Evolutionary conservation across 2,329 filamentous ascomycete species (phyloP), one percentile per base, ranked within the genome.

Genomic region (Hypoxylon sp.): DNA sequence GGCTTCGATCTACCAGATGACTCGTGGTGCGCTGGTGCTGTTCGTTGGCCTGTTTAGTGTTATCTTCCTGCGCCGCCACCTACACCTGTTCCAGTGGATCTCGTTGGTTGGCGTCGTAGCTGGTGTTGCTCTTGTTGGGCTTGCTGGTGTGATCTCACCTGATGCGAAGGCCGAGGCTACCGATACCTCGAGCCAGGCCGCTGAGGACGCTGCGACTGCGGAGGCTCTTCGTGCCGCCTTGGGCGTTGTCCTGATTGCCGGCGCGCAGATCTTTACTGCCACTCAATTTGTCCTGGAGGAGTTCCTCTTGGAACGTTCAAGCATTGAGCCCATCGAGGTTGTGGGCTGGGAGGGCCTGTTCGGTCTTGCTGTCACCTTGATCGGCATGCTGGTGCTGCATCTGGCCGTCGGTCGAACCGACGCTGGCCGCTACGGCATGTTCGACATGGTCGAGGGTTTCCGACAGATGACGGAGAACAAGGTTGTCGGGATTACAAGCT

Each of bases 1-100:
- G 11, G 93, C 95, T 1, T 96, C 92, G 64, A 97, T 99, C 74
- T 99, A 97, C 79, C 95, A 99, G 80, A 99, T 99, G 95, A 98
- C 94, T 1, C 85, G 95, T 62, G 95, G 95, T 7, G 95, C 95
- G 0, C 84, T 99, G 43, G 94, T 99, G 2, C 84, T 99, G 6
- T 99, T 99, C 72, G 95, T 99, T 19, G 95, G 95, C 0, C 81
- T 98, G 0, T 97, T 99, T 80, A 97, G 93, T 73, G 94, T 99
- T 26, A 73, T 97, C 11, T 98, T 99, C 77, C 82, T 99, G 59
- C 89, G 88, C 72, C 87, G 93, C 49, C 90, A 87, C 70, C 84
- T 99, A 32, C 87, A 89, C 64, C 76, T 91, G n/a, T 97, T 94
- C 81, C 95, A 99, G 77, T 99, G 95, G 95, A 81, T 92, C 60